Conservation (phyloP, 164 flowering plant genomes). For the Macadamia tetraphylla region DNA sequence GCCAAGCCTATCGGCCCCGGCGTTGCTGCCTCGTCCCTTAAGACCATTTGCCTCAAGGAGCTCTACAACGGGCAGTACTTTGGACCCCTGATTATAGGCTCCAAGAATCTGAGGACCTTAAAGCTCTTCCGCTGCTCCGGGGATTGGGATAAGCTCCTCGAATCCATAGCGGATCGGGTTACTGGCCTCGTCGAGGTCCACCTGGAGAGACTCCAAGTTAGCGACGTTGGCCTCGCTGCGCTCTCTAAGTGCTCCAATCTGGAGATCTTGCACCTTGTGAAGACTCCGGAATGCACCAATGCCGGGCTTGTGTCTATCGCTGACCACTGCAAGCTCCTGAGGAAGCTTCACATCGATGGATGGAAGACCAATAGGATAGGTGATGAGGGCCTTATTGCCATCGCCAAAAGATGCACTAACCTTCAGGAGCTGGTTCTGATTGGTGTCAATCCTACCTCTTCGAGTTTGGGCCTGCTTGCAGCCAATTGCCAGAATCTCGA, state of each 20-base stretch:
- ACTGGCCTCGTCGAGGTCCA: constrained; percentile 49
- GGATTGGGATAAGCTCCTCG: constrained; percentile 69
- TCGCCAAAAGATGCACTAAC: constrained; percentile 48
- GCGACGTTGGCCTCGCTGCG: constrained; percentile 57
- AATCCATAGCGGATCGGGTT: constrained; percentile 29
- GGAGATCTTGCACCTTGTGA: constrained; percentile 63
- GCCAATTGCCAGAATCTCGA: constrained; percentile 54
- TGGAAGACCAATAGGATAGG: constrained; percentile 80
- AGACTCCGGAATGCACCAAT: constrained; percentile 68
- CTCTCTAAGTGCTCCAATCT: constrained; percentile 45
- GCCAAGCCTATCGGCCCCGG: constrained; percentile 50
- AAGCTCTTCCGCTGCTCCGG: constrained; percentile 68
- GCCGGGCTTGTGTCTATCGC: constrained; percentile 46
- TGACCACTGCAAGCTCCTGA: constrained; percentile 45
- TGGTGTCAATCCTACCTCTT: constrained; percentile 56
- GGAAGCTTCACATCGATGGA: constrained; percentile 85
- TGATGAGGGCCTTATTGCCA: constrained; percentile 61
- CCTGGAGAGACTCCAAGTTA: constrained; percentile 75
- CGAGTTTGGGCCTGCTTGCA: constrained; percentile 49
- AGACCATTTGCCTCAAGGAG: constrained; percentile 59
- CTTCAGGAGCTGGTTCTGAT: constrained; percentile 74
- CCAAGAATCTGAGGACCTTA: constrained; percentile 51
- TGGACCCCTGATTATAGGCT: constrained; percentile 46
- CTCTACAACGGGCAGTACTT: constrained; percentile 64
- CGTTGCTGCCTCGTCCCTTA: constrained; percentile 39